Percentiles rank a stretch among this genome's conserved stretches.
These are phyloP conservation scores for Neoboletus subvelutipes DNA, from an alignment of 768 basidiomycete species.

Conservation along the genomic window DNA sequence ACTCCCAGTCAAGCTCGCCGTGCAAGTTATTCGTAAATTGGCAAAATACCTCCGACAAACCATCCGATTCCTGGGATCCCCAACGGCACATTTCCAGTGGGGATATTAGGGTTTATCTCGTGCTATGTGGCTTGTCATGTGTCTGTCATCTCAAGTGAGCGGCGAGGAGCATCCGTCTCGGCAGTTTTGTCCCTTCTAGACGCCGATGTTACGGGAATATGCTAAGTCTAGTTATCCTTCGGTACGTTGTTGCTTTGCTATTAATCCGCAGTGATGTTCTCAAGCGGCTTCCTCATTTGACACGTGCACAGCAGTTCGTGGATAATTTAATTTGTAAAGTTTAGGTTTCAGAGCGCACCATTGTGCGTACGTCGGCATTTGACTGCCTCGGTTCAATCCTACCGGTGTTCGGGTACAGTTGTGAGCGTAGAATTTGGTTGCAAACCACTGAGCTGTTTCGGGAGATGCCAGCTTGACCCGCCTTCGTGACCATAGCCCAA, in stretches of 20 bases:
- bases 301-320: not conserved
- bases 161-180: constrained; percentile 6
- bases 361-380: not conserved
- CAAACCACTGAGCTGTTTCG: not conserved
- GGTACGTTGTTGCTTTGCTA: not conserved
- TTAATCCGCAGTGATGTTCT: not conserved
- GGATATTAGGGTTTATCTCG: not conserved
- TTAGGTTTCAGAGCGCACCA: not conserved
- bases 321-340: not conserved
- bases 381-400: not conserved
- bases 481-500: not conserved
- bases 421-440: not conserved
- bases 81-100: not conserved
- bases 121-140: constrained; percentile 1
- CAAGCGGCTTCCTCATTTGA: not conserved
- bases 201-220: not conserved
- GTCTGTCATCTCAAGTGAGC: constrained; percentile 1
- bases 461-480: not conserved
- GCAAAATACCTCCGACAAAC: not conserved
- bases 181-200: not conserved
- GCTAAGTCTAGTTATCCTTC: too few species aligned
- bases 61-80: not conserved
- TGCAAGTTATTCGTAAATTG: not conserved
- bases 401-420: too few species aligned
- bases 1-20: not conserved